Conservation (phyloP, 805 yeast species). For the Saturnispora kantuleensis region DNA sequence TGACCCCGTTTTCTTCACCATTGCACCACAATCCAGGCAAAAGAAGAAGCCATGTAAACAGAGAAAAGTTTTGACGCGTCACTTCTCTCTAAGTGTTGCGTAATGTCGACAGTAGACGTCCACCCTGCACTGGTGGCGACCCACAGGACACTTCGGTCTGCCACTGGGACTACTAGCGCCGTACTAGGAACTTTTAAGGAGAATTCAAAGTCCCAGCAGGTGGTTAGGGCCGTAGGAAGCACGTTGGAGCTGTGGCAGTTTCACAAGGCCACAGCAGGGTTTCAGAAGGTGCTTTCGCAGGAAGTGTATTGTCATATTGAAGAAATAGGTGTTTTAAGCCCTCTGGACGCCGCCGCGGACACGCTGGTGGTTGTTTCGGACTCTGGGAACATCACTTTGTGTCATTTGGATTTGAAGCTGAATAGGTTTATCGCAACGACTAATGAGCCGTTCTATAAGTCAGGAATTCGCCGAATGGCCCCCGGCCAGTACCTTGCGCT, state of each 20-base stretch:
- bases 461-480: slow-evolving; percentile 62
- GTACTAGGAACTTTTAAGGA: slow-evolving; percentile 64
- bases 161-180: slow-evolving; percentile 43
- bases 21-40: background rate
- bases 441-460: slow-evolving; percentile 62
- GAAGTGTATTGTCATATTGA: slow-evolving; percentile 53
- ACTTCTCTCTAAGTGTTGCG: background rate
- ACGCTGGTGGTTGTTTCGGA: slow-evolving; percentile 64
- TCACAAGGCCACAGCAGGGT: slow-evolving; percentile 46
- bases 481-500: slow-evolving; percentile 67
- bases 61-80: slow-evolving; percentile 3
- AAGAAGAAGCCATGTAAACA: background rate
- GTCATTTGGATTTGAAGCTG: slow-evolving; percentile 23
- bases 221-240: slow-evolving; percentile 49
- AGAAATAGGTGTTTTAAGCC: slow-evolving; percentile 38
- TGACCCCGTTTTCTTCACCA: background rate
- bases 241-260: slow-evolving; percentile 44
- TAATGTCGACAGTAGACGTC: slow-evolving; percentile 11
- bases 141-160: slow-evolving; percentile 58
- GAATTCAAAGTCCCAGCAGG: slow-evolving; percentile 44
- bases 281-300: slow-evolving; percentile 34
- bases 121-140: slow-evolving; percentile 43
- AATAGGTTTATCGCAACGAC: slow-evolving; percentile 30
- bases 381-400: slow-evolving; percentile 58
- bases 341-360: slow-evolving; percentile 47